phyloP scores from a whole-genome alignment of 495 filamentous ascomycete species.

The Lepraria neglecta region DNA sequence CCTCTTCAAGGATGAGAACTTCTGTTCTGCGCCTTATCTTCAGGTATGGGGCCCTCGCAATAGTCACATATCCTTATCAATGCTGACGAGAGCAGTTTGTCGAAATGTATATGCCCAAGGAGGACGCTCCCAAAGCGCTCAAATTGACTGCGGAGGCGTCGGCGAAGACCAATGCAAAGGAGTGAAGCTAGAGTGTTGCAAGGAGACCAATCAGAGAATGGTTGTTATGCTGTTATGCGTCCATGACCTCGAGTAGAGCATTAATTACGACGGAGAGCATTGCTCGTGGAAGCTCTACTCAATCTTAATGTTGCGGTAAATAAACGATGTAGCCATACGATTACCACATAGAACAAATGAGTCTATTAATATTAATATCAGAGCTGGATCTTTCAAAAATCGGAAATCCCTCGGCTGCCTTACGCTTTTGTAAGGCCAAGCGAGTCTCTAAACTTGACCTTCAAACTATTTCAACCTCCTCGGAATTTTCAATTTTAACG shows the following conservation, averaged over 20 bases:
- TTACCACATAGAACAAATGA: background rate
- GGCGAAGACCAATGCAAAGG: constrained; percentile 59
- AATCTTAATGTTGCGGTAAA: background rate
- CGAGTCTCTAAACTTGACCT: no score
- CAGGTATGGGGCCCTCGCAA: constrained; percentile 35
- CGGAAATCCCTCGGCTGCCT: background rate
- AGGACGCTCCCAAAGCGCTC: constrained; percentile 68
- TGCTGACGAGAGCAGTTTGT: constrained; percentile 56
- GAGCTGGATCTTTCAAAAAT: no score
- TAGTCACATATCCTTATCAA: background rate
- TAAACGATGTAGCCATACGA: background rate
- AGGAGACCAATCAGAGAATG: background rate
- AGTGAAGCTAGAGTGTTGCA: constrained; percentile 13
- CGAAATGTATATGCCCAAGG: constrained; percentile 77
- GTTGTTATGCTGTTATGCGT: background rate
- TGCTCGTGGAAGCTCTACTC: background rate
- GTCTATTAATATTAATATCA: no score
- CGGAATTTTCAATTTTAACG: no score
- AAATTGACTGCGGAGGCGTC: constrained; percentile 58
- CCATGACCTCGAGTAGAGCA: background rate
- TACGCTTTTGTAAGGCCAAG: background rate
- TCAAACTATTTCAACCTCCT: no score
- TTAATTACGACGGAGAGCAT: background rate
- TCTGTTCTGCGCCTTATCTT: constrained; percentile 44
- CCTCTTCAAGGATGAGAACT: constrained; percentile 61